A percentile compares a stretch with the other conserved stretches of the same genome.
These are phyloP conservation scores for Candida tammaniensis DNA, from an alignment of 805 yeast genomes.

Conservation along the genomic window DNA sequence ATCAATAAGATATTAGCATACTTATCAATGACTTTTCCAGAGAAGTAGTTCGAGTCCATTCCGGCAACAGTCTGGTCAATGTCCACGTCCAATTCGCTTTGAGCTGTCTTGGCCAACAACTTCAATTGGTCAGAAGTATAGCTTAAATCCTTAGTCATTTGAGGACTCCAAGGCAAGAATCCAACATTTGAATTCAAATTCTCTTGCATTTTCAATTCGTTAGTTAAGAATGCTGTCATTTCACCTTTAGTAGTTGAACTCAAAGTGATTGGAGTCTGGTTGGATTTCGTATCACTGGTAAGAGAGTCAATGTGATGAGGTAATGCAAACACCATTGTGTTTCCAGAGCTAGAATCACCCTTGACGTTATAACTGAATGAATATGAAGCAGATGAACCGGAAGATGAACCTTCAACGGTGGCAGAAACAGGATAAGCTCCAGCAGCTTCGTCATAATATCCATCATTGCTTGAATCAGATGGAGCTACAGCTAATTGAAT, in stretches of 20 bases:
- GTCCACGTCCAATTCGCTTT: conserved; percentile 45
- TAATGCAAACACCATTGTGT: conserved; percentile 48
- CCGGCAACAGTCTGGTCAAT: conserved; percentile 38
- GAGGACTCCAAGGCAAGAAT: conserved; percentile 46
- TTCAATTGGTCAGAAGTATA: conserved; percentile 46
- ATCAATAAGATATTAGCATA: conserved; percentile 56
- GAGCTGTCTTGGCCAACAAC: conserved; percentile 44
- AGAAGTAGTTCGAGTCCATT: conserved; percentile 44
- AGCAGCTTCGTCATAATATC: conserved; percentile 60
- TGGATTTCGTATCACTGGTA: conserved; percentile 20
- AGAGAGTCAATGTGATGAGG: conserved; percentile 52
- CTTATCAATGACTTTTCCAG: conserved; percentile 56
- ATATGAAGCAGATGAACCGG: conserved; percentile 47
- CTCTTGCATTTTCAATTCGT: conserved; percentile 35
- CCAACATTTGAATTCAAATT: conserved; percentile 36
- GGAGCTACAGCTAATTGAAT: conserved; percentile 38
- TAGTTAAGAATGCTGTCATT: conserved; percentile 46
- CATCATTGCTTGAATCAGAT: conserved; percentile 25
- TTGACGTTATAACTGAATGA: conserved; percentile 45
- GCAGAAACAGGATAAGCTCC: conserved; percentile 62
- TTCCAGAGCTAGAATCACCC: conserved; percentile 48
- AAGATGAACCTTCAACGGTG: conserved; percentile 43
- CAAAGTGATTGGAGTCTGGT: conserved; percentile 41
- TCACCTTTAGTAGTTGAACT: conserved; percentile 51
- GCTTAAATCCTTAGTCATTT: conserved; percentile 23